Conservation (phyloP, 164 flowering plant species). For the Vitis amurensis region DNA sequence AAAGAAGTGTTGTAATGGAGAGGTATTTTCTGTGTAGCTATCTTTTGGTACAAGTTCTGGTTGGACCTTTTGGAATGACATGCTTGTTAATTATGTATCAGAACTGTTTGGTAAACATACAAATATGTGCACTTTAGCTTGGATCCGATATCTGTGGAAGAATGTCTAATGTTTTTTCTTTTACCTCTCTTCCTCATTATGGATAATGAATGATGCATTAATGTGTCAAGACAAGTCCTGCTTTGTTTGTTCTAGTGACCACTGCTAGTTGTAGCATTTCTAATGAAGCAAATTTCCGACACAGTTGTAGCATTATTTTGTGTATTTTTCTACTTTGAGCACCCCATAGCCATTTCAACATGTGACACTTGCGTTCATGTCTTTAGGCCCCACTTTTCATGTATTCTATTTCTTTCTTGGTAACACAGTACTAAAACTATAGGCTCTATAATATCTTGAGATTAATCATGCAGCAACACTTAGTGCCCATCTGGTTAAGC, state of each 20-base stretch:
- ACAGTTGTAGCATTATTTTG: too few species aligned
- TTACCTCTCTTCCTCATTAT: background rate
- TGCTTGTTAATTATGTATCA: background rate
- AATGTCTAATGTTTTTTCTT: background rate
- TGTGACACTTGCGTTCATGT: too few species aligned
- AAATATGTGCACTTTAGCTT: background rate
- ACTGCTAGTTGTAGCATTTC: background rate
- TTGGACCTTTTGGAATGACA: background rate
- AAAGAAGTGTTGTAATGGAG: conserved; percentile 38
- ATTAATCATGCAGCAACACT: too few species aligned
- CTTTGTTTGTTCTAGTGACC: background rate
- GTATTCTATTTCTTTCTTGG: too few species aligned
- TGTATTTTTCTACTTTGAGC: too few species aligned
- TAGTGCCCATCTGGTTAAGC: too few species aligned
- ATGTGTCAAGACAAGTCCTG: background rate
- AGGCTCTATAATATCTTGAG: too few species aligned
- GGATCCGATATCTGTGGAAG: background rate
- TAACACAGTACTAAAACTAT: too few species aligned
- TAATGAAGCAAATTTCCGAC: background rate
- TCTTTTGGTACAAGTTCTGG: background rate
- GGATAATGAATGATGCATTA: background rate
- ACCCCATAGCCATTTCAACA: too few species aligned
- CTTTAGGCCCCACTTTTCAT: too few species aligned
- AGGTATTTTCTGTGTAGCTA: conserved; percentile 34
- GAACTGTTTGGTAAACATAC: background rate